These are phyloP conservation scores for Mucor irregularis DNA, from an alignment of 371 early-diverging fungal species.

Conservation along the genomic window DNA sequence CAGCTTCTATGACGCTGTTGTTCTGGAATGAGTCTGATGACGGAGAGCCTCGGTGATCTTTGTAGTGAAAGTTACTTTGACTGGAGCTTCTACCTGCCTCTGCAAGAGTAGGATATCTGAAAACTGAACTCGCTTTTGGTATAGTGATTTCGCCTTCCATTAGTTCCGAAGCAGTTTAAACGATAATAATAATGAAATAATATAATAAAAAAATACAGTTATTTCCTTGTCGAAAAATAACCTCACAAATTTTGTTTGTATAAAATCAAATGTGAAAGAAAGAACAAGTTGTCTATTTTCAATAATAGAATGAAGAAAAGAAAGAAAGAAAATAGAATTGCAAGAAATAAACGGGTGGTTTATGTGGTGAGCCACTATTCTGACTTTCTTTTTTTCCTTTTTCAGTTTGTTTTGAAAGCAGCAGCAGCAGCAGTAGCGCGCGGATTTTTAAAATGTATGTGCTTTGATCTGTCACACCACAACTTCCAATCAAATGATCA, in stretches of 20 bases:
- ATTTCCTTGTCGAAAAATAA: too few relatives aligned
- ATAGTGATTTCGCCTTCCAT: slow-evolving; percentile 7
- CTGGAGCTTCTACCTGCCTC: not conserved
- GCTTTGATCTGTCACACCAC: not conserved
- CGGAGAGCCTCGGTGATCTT: not conserved
- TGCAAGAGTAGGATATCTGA: not conserved
- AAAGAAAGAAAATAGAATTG: not conserved
- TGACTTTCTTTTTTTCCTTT: slow-evolving; percentile 4
- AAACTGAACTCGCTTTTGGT: slow-evolving; percentile 2
- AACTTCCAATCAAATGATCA: too few relatives aligned
- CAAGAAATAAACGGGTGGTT: not conserved
- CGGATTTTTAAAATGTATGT: not conserved
- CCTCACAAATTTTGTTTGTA: too few relatives aligned
- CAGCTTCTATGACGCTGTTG: slow-evolving; percentile 22
- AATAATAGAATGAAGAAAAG: not conserved
- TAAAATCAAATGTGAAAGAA: too few relatives aligned
- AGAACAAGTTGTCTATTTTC: too few relatives aligned
- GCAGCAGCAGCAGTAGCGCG: too few relatives aligned
- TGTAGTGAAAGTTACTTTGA: not conserved
- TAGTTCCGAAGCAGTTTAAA: too few relatives aligned
- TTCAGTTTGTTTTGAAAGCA: slow-evolving; percentile 13
- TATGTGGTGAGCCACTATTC: too few relatives aligned
- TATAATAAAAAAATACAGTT: too few relatives aligned
- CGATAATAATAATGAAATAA: too few relatives aligned
- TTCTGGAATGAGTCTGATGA: not conserved